Percentiles rank a stretch among this genome's conserved stretches.
These are phyloP conservation scores for Kwoniella botswanensis DNA, from an alignment of 768 basidiomycete species.

Conservation along the genomic window DNA sequence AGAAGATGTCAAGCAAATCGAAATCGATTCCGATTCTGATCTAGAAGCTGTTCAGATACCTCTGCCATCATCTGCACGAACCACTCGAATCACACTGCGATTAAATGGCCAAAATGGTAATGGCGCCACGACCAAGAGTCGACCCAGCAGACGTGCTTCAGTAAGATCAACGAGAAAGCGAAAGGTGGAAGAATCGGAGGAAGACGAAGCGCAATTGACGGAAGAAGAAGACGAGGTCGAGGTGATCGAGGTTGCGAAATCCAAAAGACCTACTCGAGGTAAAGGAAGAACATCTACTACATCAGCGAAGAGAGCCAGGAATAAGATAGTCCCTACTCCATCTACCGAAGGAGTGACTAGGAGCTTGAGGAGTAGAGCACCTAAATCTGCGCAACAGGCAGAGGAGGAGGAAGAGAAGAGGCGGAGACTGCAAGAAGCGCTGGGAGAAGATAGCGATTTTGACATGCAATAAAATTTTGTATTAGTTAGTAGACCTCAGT, in stretches of 20 bases:
- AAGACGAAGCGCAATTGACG: neutral
- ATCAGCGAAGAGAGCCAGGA: neutral
- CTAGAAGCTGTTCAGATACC: slow-evolving; percentile 12
- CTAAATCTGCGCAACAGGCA: slow-evolving; percentile 18
- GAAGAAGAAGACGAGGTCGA: neutral
- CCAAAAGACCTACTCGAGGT: neutral
- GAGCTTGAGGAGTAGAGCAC: slow-evolving; percentile 24
- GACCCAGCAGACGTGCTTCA: neutral
- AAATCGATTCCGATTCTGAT: neutral
- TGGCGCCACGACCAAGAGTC: neutral
- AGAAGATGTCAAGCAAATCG: neutral
- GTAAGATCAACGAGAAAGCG: slow-evolving; percentile 9
- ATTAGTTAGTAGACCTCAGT: too few species aligned
- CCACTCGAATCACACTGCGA: slow-evolving; percentile 16
- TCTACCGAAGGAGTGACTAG: slow-evolving; percentile 1
- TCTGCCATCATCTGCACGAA: neutral
- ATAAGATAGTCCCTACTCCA: neutral
- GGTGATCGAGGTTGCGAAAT: neutral
- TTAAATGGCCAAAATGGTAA: slow-evolving; percentile 17
- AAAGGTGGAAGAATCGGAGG: slow-evolving; percentile 8
- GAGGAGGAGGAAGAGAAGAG: slow-evolving; percentile 19
- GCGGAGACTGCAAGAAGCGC: slow-evolving; percentile 18
- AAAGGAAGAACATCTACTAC: neutral
- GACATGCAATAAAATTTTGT: slow-evolving; percentile 9
- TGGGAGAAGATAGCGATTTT: slow-evolving; percentile 17